Evolutionary conservation across 2,329 filamentous ascomycete genomes (phyloP), one percentile per base, ranked within the genome.

Genomic region (Verticillium isaacii): DNA sequence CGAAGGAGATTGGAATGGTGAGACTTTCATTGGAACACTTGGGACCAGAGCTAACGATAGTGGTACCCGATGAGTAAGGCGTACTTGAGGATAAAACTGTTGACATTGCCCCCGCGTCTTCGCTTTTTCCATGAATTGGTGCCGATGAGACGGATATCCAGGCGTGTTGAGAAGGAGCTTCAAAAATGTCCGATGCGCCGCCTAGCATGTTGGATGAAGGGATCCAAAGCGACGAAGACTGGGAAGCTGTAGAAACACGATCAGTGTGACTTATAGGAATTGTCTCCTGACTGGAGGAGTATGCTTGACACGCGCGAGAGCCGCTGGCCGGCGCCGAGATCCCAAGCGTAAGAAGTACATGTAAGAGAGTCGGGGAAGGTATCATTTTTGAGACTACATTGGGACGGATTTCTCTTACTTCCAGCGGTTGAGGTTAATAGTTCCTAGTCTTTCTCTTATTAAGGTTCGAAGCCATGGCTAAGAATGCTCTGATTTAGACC

Each of bases 301-400:
- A 14, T n/a, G n/a, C 52, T 14, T 36, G 63, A 64, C n/a, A 64
- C 32, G 7, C 15, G 50, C 37, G 45, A 60, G 25, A 41, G 39
- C 39, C 17, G 17, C 39, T 41, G 17, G 39, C 39, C 17, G 6
- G 39, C 17, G 39, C 39, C 39, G 39, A 41, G 12, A 41, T 15
- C 39, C 12, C 17, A 15, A 41, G 14, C 39, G 39, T 41, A 41
- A 41, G 39, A 15, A 41, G 25, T 25, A 25, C 25, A 25, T 25
- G 19, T 41, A 15, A 41, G 39, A 41, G 39, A 41, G 17, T 11
- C 17, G 39, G 14, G 39, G 17, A 15, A 7, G 17, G 17, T 15
- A 15, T 41, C 39, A 41, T 41, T 41, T 5, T 41, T 15, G 39
- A 41, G 39, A 15, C 39, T 25, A 25, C 25, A 25, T 25, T 25